Evolutionary conservation across 2,329 filamentous ascomycete genomes (phyloP).

Genomic region (Cladophialophora psammophila): DNA sequence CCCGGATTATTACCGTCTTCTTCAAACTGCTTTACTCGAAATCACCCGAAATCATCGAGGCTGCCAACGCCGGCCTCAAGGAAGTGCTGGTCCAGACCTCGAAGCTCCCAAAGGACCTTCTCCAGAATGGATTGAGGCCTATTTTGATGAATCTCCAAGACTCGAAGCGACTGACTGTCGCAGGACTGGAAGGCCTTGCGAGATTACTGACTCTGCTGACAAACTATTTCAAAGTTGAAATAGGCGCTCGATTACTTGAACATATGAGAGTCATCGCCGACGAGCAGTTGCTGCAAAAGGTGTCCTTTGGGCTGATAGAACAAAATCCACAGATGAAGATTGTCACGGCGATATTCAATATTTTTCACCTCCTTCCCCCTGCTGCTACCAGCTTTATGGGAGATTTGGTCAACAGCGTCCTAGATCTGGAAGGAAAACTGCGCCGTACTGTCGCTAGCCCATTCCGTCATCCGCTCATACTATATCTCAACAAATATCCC

Average conservation of each 20-base stretch:
- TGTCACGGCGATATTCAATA: constrained; percentile 91
- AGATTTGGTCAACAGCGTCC: constrained; percentile 84
- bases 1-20: constrained; percentile 87
- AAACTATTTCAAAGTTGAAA: constrained; percentile 99
- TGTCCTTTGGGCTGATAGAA: constrained; percentile 93
- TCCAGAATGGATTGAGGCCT: constrained; percentile 91
- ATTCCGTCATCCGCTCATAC: constrained; percentile 87
- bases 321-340: constrained; percentile 93
- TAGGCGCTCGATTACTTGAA: constrained; percentile 88
- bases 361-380: constrained; percentile 93
- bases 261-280: constrained; percentile 93
- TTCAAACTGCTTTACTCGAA: constrained; percentile 98
- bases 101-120: constrained; percentile 91
- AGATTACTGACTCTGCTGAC: constrained; percentile 88
- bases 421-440: constrained; percentile 84
- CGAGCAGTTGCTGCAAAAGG: constrained; percentile 78
- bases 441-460: constrained; percentile 89
- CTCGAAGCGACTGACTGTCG: constrained; percentile 84
- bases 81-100: constrained; percentile 86
- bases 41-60: constrained; percentile 88
- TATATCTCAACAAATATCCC: constrained; percentile 91
- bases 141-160: constrained; percentile 98
- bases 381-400: constrained; percentile 92
- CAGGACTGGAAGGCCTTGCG: constrained; percentile 89
- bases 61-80: constrained; percentile 88